phyloP scores from a whole-genome alignment of 495 filamentous ascomycete genomes.

The Viridothelium virens region DNA sequence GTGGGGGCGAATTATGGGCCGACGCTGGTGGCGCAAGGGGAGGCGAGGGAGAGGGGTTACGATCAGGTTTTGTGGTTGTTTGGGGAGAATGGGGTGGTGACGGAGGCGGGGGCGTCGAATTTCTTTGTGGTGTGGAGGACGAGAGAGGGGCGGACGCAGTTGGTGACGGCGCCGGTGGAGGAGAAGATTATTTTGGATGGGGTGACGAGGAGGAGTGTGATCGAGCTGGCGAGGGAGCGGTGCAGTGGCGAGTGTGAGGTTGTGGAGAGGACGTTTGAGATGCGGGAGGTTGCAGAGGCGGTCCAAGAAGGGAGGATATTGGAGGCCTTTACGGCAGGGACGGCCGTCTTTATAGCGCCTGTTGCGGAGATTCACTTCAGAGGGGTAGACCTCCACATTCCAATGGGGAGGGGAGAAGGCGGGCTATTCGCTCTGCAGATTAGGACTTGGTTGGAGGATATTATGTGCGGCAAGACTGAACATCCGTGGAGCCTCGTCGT shows the following conservation, averaged over 20 bases:
- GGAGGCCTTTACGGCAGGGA: constrained; percentile 81
- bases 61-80: constrained; percentile 92
- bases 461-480: constrained; percentile 71
- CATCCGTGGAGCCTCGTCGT: constrained; percentile 77
- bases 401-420: constrained; percentile 50
- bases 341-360: constrained; percentile 80
- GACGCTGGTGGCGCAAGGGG: constrained; percentile 61
- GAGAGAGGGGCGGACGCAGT: constrained; percentile 56
- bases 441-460: constrained; percentile 70
- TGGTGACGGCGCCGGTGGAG: constrained; percentile 75
- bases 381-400: constrained; percentile 57
- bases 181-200: constrained; percentile 79
- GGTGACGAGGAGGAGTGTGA: constrained; percentile 67
- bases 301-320: constrained; percentile 65
- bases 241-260: constrained; percentile 52
- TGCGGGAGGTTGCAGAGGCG: constrained; percentile 68
- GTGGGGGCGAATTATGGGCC: constrained; percentile 91
- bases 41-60: constrained; percentile 63
- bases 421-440: constrained; percentile 59
- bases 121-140: constrained; percentile 83
- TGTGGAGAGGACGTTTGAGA: constrained; percentile 72
- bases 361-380: constrained; percentile 67
- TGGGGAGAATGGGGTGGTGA: constrained; percentile 63
- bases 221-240: constrained; percentile 62
- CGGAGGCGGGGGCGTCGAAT: constrained; percentile 86